Conservation (phyloP, 2,329 filamentous ascomycete species). For the Metarhizium humberi region DNA sequence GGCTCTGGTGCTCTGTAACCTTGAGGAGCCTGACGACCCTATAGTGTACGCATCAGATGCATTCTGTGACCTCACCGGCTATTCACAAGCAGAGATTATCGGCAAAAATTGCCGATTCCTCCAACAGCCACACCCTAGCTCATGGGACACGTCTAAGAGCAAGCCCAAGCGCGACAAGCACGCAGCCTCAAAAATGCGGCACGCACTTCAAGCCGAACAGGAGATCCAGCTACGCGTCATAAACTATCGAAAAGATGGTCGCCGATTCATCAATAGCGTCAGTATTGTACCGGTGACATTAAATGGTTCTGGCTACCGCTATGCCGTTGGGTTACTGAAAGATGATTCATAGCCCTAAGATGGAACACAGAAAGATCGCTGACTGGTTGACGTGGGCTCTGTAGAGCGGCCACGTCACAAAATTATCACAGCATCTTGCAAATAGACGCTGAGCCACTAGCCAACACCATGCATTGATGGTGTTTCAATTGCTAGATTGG, state of each 20-base stretch:
- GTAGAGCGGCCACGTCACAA: background rate
- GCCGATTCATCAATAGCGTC: slow-evolving; percentile 71
- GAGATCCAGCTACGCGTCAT: slow-evolving; percentile 49
- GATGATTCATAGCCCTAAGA: slow-evolving; percentile 37
- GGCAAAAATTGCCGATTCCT: slow-evolving; percentile 80
- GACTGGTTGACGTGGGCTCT: background rate
- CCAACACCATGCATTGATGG: background rate
- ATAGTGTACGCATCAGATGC: slow-evolving; percentile 80
- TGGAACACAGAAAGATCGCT: background rate
- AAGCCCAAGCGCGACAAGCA: slow-evolving; percentile 28
- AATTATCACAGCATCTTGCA: background rate
- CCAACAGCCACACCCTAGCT: slow-evolving; percentile 57
- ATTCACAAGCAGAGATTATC: slow-evolving; percentile 62
- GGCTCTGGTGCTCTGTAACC: slow-evolving; percentile 74
- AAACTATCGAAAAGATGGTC: slow-evolving; percentile 76
- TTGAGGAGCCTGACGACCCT: slow-evolving; percentile 61
- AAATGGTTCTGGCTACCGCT: slow-evolving; percentile 55
- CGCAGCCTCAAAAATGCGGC: slow-evolving; percentile 45
- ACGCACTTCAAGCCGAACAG: slow-evolving; percentile 31
- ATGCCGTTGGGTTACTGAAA: slow-evolving; percentile 74
- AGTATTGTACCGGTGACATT: slow-evolving; percentile 76
- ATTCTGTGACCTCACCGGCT: slow-evolving; percentile 72
- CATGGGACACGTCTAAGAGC: background rate
- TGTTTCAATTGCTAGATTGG: too few species aligned
- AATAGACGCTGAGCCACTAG: background rate